Evolutionary conservation across 2,329 filamentous ascomycete genomes (phyloP), one percentile per base, ranked within the genome.

Genomic region (Hypocreales sp.): DNA sequence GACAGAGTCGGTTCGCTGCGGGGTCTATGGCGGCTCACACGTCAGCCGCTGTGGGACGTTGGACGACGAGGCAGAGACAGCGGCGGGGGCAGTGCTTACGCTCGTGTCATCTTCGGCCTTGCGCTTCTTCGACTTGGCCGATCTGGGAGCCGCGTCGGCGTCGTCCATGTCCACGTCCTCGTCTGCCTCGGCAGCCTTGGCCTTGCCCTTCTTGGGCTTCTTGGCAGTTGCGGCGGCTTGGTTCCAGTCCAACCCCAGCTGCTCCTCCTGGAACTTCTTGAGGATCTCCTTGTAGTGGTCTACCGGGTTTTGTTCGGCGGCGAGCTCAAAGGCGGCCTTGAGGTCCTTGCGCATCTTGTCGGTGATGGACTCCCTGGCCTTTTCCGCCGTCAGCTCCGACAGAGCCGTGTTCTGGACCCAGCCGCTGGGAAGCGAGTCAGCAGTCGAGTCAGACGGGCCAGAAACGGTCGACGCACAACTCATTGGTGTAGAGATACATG

Each of bases 401-500:
- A 98, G 66, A 32, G 82, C 76, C 14, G 74, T 79, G 53, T 95
- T 94, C 34, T 75, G 68, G 38, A 87, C 81, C 87, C 87, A 98
- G 20, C 81, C 80, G 56, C 90, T 98, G 41, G 31, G 32, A 11
- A 31, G 19, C 24, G 25, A 18, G 23, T 38, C 30, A 29, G 39
- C 35, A n/a, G n/a, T n/a, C n/a, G n/a, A n/a, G n/a, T n/a, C n/a
- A n/a, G n/a, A n/a, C n/a, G n/a, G n/a, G n/a, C n/a, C n/a, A n/a
- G n/a, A n/a, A n/a, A n/a, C n/a, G n/a, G 10, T 2, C 10, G 11
- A 72, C 87, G 72, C 60, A 98, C 90, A 98, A 95, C 64, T 95
- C 87, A 45, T 95, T 94, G 20, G 86, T 93, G 37, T 72, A 65
- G 27, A 95, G 60, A 50, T 93, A 95, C 87, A 95, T 94, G 46